These are phyloP conservation scores for Neoscytalidium dimidiatum DNA, from an alignment of 2,329 filamentous ascomycete species.

Conservation along the genomic window DNA sequence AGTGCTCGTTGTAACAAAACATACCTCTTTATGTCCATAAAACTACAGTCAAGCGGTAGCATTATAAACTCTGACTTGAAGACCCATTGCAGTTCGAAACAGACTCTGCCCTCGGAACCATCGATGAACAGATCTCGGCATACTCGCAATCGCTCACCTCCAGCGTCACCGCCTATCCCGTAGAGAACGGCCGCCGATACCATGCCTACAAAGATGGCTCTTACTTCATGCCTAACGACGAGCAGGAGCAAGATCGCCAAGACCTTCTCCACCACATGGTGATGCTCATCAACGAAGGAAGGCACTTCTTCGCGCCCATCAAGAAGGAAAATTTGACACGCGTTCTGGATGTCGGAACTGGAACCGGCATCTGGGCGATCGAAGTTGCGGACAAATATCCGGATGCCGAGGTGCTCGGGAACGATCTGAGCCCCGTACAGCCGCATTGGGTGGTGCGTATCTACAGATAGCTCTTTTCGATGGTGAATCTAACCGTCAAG, in stretches of 20 bases:
- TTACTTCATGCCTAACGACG: constrained; percentile 29
- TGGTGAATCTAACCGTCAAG: not conserved
- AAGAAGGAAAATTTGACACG: constrained; percentile 4
- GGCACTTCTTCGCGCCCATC: constrained; percentile 26
- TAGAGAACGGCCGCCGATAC: constrained; percentile 32
- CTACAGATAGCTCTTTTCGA: too few relatives aligned
- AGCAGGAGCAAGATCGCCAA: constrained; percentile 40
- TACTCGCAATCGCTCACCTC: constrained; percentile 17
- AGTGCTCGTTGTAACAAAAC: not conserved
- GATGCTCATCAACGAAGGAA: constrained; percentile 31
- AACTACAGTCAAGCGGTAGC: too few relatives aligned
- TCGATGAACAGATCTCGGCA: constrained; percentile 4
- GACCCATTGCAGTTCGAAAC: not conserved
- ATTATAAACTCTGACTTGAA: not conserved
- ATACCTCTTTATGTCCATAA: too few relatives aligned
- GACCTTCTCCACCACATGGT: constrained; percentile 30
- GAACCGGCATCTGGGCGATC: constrained; percentile 33
- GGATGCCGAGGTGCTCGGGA: constrained; percentile 23
- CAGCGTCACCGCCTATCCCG: constrained; percentile 24
- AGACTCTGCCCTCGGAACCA: not conserved
- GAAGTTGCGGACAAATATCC: constrained; percentile 24
- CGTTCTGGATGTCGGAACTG: constrained; percentile 31
- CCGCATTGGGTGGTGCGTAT: constrained; percentile 31
- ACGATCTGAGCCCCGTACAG: constrained; percentile 53
- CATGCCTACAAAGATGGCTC: constrained; percentile 30